These are phyloP conservation scores for Arthrobotrys conoides DNA, from an alignment of 2,329 filamentous ascomycete genomes.

Conservation along the genomic window DNA sequence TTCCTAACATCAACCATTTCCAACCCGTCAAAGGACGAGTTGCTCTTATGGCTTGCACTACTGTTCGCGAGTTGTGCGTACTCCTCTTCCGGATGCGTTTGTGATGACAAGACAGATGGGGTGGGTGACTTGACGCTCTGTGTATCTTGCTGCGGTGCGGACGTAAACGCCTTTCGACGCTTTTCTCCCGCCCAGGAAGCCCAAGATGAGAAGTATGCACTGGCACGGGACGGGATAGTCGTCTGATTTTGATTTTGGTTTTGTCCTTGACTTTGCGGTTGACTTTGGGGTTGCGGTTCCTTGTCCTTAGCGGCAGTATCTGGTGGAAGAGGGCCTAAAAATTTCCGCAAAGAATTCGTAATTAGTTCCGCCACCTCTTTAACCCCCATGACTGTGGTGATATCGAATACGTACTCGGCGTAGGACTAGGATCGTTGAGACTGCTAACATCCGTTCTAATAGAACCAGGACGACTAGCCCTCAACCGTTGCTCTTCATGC, in stretches of 20 bases:
- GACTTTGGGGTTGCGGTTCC: conserved; percentile 24
- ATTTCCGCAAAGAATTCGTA: neutral
- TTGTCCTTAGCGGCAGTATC: conserved; percentile 47
- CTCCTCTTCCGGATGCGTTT: conserved; percentile 24
- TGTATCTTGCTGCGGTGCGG: conserved; percentile 23
- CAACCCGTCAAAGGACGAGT: conserved; percentile 36
- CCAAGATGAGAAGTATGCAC: conserved; percentile 79
- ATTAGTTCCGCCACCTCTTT: conserved; percentile 43
- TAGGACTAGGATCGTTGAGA: conserved; percentile 57
- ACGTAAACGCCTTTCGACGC: conserved; percentile 71
- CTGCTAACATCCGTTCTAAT: conserved; percentile 59
- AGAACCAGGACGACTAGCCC: conserved; percentile 52
- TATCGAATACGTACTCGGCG: conserved; percentile 48
- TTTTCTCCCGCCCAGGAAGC: conserved; percentile 82
- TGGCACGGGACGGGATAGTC: conserved; percentile 67
- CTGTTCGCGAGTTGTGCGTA: conserved; percentile 19
- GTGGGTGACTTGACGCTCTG: conserved; percentile 41
- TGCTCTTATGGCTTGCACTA: conserved; percentile 11
- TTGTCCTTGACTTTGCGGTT: conserved; percentile 25
- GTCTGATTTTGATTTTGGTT: conserved; percentile 40
- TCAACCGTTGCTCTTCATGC: conserved; percentile 68
- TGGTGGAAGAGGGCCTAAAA: conserved; percentile 49
- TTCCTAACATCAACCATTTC: conserved; percentile 49
- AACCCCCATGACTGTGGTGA: conserved; percentile 36
- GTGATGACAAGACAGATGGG: conserved; percentile 29